These are phyloP conservation scores for Canna indica DNA, from an alignment of 176 grass and related monocot species.

Conservation along the genomic window DNA sequence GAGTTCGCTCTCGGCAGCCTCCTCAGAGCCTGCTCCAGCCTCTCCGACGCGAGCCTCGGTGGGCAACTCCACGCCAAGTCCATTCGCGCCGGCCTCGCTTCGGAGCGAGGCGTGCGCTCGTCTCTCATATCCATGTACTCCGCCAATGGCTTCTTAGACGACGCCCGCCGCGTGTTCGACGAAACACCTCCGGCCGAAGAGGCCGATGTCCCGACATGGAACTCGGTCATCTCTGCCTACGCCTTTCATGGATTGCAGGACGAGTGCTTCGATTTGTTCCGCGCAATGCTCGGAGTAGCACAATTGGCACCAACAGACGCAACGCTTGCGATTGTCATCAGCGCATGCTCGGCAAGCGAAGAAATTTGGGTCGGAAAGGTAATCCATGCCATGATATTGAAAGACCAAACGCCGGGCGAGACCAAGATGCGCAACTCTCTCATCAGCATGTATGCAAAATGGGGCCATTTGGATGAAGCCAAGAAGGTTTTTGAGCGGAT, in stretches of 20 bases:
- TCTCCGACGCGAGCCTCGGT: neutral
- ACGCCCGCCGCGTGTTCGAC: conserved; percentile 17
- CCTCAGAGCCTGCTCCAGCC: conserved; percentile 10
- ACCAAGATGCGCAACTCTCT: conserved; percentile 15
- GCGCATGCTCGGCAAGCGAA: conserved; percentile 16
- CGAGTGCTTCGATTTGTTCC: conserved; percentile 15
- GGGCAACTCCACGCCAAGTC: conserved; percentile 18
- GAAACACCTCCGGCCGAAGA: neutral
- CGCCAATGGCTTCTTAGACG: neutral
- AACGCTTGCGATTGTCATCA: conserved; percentile 6
- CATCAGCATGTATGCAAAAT: conserved; percentile 20
- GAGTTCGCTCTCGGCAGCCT: conserved; percentile 16
- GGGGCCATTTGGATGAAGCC: neutral
- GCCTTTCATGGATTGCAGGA: conserved; percentile 4
- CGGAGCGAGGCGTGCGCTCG: conserved; percentile 10
- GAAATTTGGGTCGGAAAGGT: neutral
- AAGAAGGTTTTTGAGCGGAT: conserved; percentile 11
- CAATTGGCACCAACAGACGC: neutral
- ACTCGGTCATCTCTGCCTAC: conserved; percentile 11
- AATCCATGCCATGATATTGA: conserved; percentile 11
- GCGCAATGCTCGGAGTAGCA: conserved; percentile 3
- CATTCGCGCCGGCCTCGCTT: conserved; percentile 8
- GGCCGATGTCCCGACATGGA: conserved; percentile 16
- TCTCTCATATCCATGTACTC: conserved; percentile 22
- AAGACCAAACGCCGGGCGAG: neutral